Conservation (phyloP, 2,329 filamentous ascomycete genomes). For the Botrytis porri region DNA sequence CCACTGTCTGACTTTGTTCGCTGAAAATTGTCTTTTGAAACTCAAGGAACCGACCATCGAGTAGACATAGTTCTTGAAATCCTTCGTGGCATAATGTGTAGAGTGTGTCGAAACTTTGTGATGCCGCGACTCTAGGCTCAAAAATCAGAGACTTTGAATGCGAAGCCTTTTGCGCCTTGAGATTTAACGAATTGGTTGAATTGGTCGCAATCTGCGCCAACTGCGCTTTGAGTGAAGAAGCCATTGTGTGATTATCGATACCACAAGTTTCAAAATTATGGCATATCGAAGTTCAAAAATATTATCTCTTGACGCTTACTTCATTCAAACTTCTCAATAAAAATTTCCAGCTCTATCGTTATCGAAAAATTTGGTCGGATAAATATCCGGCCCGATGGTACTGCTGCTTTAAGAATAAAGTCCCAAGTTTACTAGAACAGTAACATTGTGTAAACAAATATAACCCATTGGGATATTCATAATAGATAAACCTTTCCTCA, state of each 20-base stretch:
- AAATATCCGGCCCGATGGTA: neutral
- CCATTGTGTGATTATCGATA: conserved; percentile 52
- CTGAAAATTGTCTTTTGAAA: conserved; percentile 84
- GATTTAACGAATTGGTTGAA: conserved; percentile 85
- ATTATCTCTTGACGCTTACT: conserved; percentile 14
- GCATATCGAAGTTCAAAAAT: conserved; percentile 17
- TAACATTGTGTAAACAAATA: neutral
- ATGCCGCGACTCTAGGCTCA: conserved; percentile 77
- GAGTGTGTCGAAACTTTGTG: conserved; percentile 86
- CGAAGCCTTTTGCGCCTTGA: conserved; percentile 86
- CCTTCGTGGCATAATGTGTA: conserved; percentile 85
- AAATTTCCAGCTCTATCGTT: conserved; percentile 22
- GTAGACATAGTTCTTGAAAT: conserved; percentile 83
- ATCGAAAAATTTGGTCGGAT: conserved; percentile 19
- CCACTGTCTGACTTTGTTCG: conserved; percentile 86
- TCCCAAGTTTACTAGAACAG: neutral
- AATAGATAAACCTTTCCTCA: neutral
- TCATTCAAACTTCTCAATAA: conserved; percentile 16
- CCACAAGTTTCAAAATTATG: conserved; percentile 23
- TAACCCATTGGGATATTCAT: neutral
- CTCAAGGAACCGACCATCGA: conserved; percentile 74
- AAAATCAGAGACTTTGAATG: conserved; percentile 96
- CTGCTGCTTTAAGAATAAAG: conserved; percentile 12
- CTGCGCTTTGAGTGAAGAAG: conserved; percentile 86
- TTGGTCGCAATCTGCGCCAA: conserved; percentile 87